Evolutionary conservation across 371 early-diverging fungal genomes (phyloP).

Genomic region (Mortierella sp.): DNA sequence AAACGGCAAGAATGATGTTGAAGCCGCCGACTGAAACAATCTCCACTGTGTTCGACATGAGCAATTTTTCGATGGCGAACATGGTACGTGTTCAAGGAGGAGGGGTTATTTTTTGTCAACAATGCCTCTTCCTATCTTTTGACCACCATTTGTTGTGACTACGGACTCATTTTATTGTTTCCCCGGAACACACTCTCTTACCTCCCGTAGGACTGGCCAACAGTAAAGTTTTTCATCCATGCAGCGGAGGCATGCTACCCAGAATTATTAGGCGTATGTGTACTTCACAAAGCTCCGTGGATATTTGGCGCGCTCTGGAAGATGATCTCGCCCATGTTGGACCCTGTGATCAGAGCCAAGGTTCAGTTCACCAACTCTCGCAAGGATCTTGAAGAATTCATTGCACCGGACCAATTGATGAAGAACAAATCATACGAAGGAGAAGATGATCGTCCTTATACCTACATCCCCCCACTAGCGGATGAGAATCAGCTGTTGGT

Average conservation of each 20-base stretch:
- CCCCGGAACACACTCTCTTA: neutral
- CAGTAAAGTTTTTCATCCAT: slow-evolving; percentile 78
- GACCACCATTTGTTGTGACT: neutral
- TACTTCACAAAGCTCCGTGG: slow-evolving; percentile 90
- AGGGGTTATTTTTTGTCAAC: neutral
- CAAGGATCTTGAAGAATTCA: slow-evolving; percentile 63
- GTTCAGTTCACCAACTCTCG: slow-evolving; percentile 78
- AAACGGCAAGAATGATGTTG: slow-evolving; percentile 77
- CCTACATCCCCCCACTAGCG: slow-evolving; percentile 14
- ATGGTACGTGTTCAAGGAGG: slow-evolving; percentile 57
- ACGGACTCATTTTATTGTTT: neutral
- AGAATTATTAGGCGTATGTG: slow-evolving; percentile 78
- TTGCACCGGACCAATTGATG: slow-evolving; percentile 36
- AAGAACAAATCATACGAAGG: slow-evolving; percentile 26
- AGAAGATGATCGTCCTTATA: slow-evolving; percentile 25
- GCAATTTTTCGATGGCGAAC: slow-evolving; percentile 78
- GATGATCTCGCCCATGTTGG: slow-evolving; percentile 79
- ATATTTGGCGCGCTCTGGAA: slow-evolving; percentile 85
- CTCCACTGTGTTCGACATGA: slow-evolving; percentile 86
- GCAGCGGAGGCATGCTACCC: slow-evolving; percentile 88
- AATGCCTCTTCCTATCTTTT: neutral
- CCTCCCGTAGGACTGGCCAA: slow-evolving; percentile 67
- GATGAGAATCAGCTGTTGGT: slow-evolving; percentile 23
- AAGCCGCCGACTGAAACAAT: slow-evolving; percentile 75
- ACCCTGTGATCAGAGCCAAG: slow-evolving; percentile 87